Evolutionary conservation across 2,329 filamentous ascomycete species (phyloP).

Genomic region (Lecanicillium sp.): DNA sequence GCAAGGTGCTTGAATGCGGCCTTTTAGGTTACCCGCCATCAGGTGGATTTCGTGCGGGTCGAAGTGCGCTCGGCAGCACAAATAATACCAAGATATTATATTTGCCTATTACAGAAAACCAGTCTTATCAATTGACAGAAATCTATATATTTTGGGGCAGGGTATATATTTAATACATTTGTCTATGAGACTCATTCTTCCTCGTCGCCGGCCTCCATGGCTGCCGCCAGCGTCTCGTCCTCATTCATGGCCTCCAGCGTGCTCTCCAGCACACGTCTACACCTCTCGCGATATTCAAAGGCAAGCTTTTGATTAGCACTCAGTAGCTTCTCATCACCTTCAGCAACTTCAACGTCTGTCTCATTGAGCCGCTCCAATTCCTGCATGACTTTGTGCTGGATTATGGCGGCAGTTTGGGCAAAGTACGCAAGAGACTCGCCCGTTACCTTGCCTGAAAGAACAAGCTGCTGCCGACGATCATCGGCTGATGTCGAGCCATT

Average conservation of each 20-base stretch:
- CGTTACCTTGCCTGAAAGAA: conserved; percentile 23
- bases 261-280: conserved; percentile 36
- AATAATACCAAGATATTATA: too few species aligned
- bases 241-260: conserved; percentile 31
- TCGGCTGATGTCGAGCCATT: conserved; percentile 11
- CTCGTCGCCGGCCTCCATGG: conserved; percentile 11
- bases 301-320: conserved; percentile 40
- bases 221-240: conserved; percentile 18
- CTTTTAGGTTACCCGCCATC: too few species aligned
- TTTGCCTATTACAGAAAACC: too few species aligned
- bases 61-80: too few species aligned
- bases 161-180: too few species aligned
- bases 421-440: conserved; percentile 19
- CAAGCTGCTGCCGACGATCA: conserved; percentile 14
- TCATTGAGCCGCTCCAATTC: conserved; percentile 37
- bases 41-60: too few species aligned
- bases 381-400: conserved; percentile 34
- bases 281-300: conserved; percentile 39
- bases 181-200: not conserved
- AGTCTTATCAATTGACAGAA: too few species aligned
- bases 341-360: conserved; percentile 34
- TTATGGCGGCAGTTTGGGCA: conserved; percentile 28
- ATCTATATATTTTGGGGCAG: too few species aligned
- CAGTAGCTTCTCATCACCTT: conserved; percentile 25
- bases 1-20: too few species aligned